Evolutionary conservation across 805 yeast species (phyloP), one percentile per base, ranked within the genome.

Genomic region (Kregervanrija pseudodelftensis): DNA sequence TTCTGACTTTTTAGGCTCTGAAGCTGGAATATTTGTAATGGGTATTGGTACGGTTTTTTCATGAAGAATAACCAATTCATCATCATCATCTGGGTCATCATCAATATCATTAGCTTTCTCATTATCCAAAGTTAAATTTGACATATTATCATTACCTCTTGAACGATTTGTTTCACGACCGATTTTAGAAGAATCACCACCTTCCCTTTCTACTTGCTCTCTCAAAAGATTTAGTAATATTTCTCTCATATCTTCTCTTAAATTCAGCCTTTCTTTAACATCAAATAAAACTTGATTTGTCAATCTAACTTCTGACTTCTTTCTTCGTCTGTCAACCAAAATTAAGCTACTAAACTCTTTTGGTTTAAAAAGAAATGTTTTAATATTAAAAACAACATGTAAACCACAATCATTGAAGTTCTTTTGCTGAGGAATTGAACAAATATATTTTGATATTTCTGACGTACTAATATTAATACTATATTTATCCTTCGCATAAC

Each of bases 371-470:
- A 82, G 67, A 63, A 86, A 80, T 49, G 73, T 77, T 45, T 70
- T 67, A 11, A 82, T 72, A 54, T 85, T 89, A 53, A 82, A 82
- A 12, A 93, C 82, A 2, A 91, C 85, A 64, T 86, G 96, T 15
- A 93, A 78, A 1, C 99, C 99, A 67, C 99, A 93, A 60, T 93
- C 99, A 58, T 89, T 86, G 65, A 82, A 80, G 60, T 93, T 93
- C 30, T 80, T 79, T 58, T 93, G 99, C 47, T 73, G 79, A 1
- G 97, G 96, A 0, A 88, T 93, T 5, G 67, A 57, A 16, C 59
- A 51, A 9, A 44, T 43, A 37, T 53, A 40, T 35, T 54, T 51
- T 5, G 40, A 61, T 16, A 90, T 75, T 37, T 68, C 71, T 5
- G 65, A 60, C 11, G 68, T 68, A 15, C 65, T 64, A 3, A 89